Evolutionary conservation across 2,329 filamentous ascomycete genomes (phyloP), one percentile per base, ranked within the genome.

Genomic region (Diaporthe australafricana): DNA sequence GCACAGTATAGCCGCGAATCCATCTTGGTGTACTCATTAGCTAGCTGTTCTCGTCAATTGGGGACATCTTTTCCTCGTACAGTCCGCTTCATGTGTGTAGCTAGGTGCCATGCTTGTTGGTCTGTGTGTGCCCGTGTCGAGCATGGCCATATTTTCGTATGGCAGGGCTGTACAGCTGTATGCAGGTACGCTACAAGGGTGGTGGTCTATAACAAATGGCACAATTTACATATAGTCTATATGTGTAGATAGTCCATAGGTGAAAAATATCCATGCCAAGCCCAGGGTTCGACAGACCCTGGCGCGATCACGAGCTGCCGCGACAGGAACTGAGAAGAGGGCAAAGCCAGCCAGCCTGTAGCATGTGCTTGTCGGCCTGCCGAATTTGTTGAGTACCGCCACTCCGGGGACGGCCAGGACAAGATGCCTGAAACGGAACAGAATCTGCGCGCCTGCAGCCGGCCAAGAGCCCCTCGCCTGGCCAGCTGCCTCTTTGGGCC

Each of bases 301-400:
- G 53, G 22, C n/a, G 22, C 35, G 53, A 40, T 40, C 35, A 40
- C 55, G n/a, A 40, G 55, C 55, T 42, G 20, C 35, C 55, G 55
- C 12, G 52, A 55, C 50, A 53, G 50, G 50, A 32, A 35, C 32
- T 5, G 32, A 40, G 9, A 40, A 14, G 11, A 11, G 14, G 38
- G 38, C 38, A 40, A 7, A 40, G 14, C 6, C 3, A 40, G 14
- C n/a, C 40, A 22, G 27, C 6, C 17, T 22, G 27, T 2, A 65
- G 60, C 60, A 65, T 65, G 60, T 65, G 60, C 60, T 65, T 65
- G 45, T 65, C 17, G 16, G 30, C 30, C 12, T 25, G 60, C 60
- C 60, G 60, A 65, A 65, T 12, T 65, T 65, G 60, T 65, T 65
- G 60, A 65, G 60, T 25, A 50, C 42, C 45, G 60, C 42, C n/a